A percentile compares a stretch with the other conserved stretches of the same genome.
phyloP scores from a whole-genome alignment of 2,329 filamentous ascomycete genomes.

The Exserohilum turcica region DNA sequence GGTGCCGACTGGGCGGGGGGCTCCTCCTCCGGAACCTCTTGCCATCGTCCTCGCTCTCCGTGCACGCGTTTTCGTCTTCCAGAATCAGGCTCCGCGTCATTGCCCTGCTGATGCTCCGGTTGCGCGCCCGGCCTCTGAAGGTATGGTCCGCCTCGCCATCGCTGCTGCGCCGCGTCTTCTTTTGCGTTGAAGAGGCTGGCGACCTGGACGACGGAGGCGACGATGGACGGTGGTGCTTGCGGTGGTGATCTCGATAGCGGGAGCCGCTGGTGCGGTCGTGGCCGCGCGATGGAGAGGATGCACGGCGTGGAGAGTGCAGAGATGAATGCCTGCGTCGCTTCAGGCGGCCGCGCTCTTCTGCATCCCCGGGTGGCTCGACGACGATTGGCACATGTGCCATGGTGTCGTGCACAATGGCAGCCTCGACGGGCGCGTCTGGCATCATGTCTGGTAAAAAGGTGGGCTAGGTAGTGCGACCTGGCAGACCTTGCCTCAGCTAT shows the following conservation, averaged over 20 bases:
- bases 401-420: conserved; percentile 35
- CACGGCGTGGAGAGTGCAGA: conserved; percentile 35
- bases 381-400: conserved; percentile 49
- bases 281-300: conserved; percentile 41
- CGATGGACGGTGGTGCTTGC: conserved; percentile 37
- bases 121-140: conserved; percentile 38
- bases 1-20: conserved; percentile 41
- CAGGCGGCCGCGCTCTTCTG: conserved; percentile 40
- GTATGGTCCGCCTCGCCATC: conserved; percentile 46
- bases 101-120: conserved; percentile 28
- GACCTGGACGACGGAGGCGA: conserved; percentile 33
- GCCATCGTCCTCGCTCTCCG: conserved; percentile 32
- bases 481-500: conserved; percentile 14
- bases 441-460: conserved; percentile 6
- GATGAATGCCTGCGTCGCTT: conserved; percentile 40
- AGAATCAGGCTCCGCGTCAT: conserved; percentile 30
- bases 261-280: conserved; percentile 42
- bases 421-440: conserved; percentile 4
- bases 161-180: conserved; percentile 39
- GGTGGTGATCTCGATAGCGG: conserved; percentile 39
- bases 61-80: conserved; percentile 29
- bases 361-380: conserved; percentile 44
- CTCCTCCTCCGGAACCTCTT: conserved; percentile 40
- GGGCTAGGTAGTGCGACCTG: neutral
- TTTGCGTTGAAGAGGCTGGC: conserved; percentile 24